phyloP scores from a whole-genome alignment of 768 basidiomycete species.

The Mycena olivaceomarginata region DNA sequence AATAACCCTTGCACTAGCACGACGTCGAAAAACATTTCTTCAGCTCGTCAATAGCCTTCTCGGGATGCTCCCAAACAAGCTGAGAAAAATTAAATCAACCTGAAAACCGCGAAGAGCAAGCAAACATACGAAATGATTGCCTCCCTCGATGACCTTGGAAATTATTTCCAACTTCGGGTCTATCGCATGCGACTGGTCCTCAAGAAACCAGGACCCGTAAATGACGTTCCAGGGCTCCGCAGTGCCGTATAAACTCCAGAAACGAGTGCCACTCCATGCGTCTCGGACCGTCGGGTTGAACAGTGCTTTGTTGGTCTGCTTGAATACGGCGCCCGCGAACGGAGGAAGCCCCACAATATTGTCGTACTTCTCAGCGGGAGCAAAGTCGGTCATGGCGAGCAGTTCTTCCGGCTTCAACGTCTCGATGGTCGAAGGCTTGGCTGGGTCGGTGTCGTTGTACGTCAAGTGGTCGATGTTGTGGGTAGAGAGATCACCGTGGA shows the following conservation, averaged over 20 bases:
- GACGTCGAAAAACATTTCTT: too few species aligned
- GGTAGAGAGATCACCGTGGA: slow-evolving; percentile 42
- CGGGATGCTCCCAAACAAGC: too few species aligned
- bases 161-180: slow-evolving; percentile 36
- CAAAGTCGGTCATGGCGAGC: slow-evolving; percentile 24
- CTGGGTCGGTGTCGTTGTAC: slow-evolving; percentile 22
- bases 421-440: slow-evolving; percentile 25
- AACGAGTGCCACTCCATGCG: slow-evolving; percentile 27
- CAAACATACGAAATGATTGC: slow-evolving; percentile 51
- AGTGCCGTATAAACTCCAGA: slow-evolving; percentile 41
- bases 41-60: too few species aligned
- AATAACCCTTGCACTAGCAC: too few species aligned
- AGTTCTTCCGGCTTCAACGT: slow-evolving; percentile 29
- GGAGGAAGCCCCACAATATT: slow-evolving; percentile 20
- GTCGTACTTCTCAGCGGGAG: slow-evolving; percentile 40
- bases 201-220: slow-evolving; percentile 43
- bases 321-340: slow-evolving; percentile 7
- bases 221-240: slow-evolving; percentile 38
- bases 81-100: background rate
- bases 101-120: background rate
- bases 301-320: slow-evolving; percentile 36
- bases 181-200: slow-evolving; percentile 39
- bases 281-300: slow-evolving; percentile 34
- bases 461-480: slow-evolving; percentile 32
- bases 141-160: slow-evolving; percentile 35